Percentiles rank a stretch among this genome's conserved stretches.
Evolutionary conservation across 148 eudicot genomes (phyloP).

Genomic region (Vaccinium macrocarpon): DNA sequence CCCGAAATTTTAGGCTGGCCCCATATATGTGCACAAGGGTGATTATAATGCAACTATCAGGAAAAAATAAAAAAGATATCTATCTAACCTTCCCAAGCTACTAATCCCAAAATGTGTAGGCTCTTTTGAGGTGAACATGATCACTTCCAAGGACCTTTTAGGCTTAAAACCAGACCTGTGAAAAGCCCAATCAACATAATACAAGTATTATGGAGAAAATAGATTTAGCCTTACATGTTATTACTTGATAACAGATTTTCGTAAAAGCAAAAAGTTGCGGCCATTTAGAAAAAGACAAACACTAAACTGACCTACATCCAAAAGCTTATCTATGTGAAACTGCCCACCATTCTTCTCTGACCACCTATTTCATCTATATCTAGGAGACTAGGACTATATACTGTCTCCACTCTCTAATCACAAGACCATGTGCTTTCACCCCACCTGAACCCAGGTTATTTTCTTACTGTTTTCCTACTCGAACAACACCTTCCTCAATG

Average conservation of each 20-base stretch:
- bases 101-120: slow-evolving; percentile 94
- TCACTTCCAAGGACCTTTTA: slow-evolving; percentile 83
- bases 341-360: slow-evolving; percentile 6
- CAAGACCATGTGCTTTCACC: neutral
- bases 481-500: neutral
- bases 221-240: neutral
- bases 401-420: neutral
- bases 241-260: neutral
- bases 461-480: too few species aligned
- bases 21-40: neutral
- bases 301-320: neutral
- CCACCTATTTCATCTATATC: neutral
- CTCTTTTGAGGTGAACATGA: slow-evolving; percentile 99
- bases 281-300: neutral
- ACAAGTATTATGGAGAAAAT: neutral
- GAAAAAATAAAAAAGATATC: neutral
- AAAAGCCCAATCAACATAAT: slow-evolving; percentile 16
- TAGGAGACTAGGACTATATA: neutral
- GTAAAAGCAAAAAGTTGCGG: neutral
- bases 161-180: slow-evolving; percentile 90
- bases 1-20: too few species aligned
- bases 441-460: neutral
- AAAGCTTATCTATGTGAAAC: neutral
- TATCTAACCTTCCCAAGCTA: slow-evolving; percentile 85
- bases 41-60: slow-evolving; percentile 3